Evolutionary conservation across 345 rosid species (phyloP).

Genomic region (Eucalyptus shirleyi): DNA sequence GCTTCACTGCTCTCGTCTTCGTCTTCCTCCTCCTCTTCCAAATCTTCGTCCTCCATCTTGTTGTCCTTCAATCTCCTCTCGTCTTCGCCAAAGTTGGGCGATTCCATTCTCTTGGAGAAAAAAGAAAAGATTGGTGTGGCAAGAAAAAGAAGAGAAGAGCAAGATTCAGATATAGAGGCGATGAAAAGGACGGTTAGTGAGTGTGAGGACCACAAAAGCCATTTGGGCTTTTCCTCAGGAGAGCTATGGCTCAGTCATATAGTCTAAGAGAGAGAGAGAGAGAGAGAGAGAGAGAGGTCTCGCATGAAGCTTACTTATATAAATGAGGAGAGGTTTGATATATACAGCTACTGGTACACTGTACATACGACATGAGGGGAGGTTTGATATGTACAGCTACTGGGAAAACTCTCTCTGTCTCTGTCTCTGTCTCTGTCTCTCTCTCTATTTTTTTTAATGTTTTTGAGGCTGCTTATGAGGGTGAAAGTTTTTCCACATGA

Average conservation of each 20-base stretch:
- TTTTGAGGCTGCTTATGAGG: background rate
- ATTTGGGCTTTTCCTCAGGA: background rate
- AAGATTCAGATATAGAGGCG: background rate
- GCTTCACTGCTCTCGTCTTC: conserved; percentile 26
- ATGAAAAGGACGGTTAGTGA: background rate
- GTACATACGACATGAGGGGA: background rate
- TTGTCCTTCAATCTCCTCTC: conserved; percentile 30
- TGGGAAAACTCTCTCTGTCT: background rate
- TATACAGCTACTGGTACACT: background rate
- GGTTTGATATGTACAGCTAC: background rate
- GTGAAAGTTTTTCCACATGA: background rate
- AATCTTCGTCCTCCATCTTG: conserved; percentile 20
- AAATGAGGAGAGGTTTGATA: background rate
- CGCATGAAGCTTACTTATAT: background rate
- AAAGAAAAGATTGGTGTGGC: background rate
- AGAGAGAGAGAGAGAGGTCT: background rate
- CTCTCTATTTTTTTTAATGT: background rate
- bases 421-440: background rate
- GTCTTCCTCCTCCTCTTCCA: conserved; percentile 52
- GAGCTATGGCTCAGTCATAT: background rate
- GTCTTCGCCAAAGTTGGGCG: conserved; percentile 43
- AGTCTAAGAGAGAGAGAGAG: background rate
- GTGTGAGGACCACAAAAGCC: background rate
- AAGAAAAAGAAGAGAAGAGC: background rate
- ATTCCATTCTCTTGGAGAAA: conserved; percentile 10